Conservation (phyloP, 768 basidiomycete species). For the Termitomyces sp. region DNA sequence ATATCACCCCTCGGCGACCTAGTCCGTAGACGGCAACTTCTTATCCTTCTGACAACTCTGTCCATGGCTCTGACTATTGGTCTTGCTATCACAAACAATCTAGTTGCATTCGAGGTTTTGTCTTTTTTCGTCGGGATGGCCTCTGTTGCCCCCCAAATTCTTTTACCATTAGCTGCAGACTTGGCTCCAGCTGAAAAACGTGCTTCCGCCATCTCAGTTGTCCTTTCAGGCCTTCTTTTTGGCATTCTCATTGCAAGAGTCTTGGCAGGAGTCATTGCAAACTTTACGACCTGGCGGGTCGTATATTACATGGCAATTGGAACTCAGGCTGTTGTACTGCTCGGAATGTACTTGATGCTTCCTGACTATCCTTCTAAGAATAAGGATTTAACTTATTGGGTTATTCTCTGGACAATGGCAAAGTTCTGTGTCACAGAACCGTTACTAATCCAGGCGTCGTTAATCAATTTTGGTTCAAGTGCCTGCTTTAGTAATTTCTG, state of each 20-base stretch:
- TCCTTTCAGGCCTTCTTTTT: conserved; percentile 62
- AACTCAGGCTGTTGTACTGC: conserved; percentile 52
- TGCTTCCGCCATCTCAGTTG: conserved; percentile 71
- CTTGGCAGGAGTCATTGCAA: conserved; percentile 65
- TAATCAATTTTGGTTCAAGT: conserved; percentile 57
- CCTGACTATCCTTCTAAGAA: conserved; percentile 85
- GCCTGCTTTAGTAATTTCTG: conserved; percentile 56
- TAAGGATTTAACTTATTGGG: conserved; percentile 52
- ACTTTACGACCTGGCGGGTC: conserved; percentile 68
- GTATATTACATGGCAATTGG: conserved; percentile 78
- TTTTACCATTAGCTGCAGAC: conserved; percentile 75
- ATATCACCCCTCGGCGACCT: conserved; percentile 83
- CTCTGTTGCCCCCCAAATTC: conserved; percentile 70
- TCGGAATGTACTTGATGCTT: conserved; percentile 57
- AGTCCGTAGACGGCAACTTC: conserved; percentile 70
- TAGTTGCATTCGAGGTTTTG: conserved; percentile 58
- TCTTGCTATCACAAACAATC: conserved; percentile 52
- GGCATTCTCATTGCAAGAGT: conserved; percentile 74
- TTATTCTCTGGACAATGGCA: conserved; percentile 72
- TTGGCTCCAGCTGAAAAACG: conserved; percentile 72
- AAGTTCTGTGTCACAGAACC: conserved; percentile 76
- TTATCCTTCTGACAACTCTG: conserved; percentile 54
- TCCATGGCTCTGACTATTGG: conserved; percentile 64
- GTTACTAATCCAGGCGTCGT: conserved; percentile 58
- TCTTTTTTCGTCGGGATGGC: conserved; percentile 68